Evolutionary conservation across 148 eudicot genomes (phyloP), one percentile per base, ranked within the genome.

Genomic region (Chenopodium suecicum): DNA sequence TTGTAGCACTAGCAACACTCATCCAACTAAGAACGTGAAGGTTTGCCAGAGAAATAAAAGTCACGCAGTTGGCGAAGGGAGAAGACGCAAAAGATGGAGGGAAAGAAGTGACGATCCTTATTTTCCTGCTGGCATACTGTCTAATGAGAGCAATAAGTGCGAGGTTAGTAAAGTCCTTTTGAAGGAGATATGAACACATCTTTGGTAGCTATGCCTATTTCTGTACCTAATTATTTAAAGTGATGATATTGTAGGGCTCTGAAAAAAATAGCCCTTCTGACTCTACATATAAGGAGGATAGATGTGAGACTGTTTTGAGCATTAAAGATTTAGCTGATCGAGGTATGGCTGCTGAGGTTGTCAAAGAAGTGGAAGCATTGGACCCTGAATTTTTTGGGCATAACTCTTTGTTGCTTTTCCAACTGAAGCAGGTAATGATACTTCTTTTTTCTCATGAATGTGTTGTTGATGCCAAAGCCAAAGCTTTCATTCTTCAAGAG

Each of bases 261-360:
- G 90, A 73, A 82, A 83, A 83, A 75, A 69, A 60, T 31, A 70
- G 76, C 32, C 48, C 82, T 34, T 65, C 83, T 37, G 87, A 85
- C 81, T 27, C 64, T 34, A 79, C 77, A 16, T 78, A 82, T 80
- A 79, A 50, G 81, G 89, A 87, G n/a, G 91, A 88, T 37, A 92
- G 80, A 70, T 89, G 82, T 82, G 95, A 94, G 84, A 83, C 88
- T 82, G 82, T 94, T 81, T 81, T 96, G 87, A 89, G 89, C 66
- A 83, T 96, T 78, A 96, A 92, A 88, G 98, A 96, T 58, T 81
- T 96, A 79, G 90, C 95, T 73, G 88, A 88, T 86, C 84, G 86
- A 86, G 98, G 99, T 81, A 94, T 94, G 99, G 88, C 98, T 77
- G 89, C 88, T 20, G 99, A 94, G 87, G 97, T 91, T 78, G 91